Percentiles rank a stretch among this genome's conserved stretches.
phyloP scores from a whole-genome alignment of 176 grass and related monocot genomes.

The Rhynchospora tenuis region DNA sequence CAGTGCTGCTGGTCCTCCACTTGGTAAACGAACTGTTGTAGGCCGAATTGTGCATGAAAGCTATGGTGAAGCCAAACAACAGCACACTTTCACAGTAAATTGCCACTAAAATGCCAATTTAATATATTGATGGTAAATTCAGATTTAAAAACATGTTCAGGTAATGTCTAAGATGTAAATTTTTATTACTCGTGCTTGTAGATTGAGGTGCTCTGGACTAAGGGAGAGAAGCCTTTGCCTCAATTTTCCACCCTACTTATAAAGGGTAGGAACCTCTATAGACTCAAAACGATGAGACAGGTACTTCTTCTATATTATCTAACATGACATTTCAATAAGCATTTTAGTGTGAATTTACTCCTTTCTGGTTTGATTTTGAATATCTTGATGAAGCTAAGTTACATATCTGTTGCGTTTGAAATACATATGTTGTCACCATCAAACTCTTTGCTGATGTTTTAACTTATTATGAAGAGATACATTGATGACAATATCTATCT shows the following conservation, averaged over 20 bases:
- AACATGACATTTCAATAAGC: too few relatives aligned
- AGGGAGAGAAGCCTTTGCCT: slow-evolving; percentile 40
- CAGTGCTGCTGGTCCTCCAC: slow-evolving; percentile 21
- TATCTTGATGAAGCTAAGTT: not conserved
- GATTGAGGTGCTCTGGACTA: slow-evolving; percentile 66
- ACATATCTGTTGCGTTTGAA: not conserved
- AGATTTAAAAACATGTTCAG: not conserved
- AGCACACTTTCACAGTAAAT: slow-evolving; percentile 58
- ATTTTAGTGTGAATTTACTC: not conserved
- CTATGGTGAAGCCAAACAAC: slow-evolving; percentile 48
- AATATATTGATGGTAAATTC: not conserved
- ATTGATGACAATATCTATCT: too few relatives aligned
- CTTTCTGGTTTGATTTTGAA: not conserved
- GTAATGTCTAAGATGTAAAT: not conserved
- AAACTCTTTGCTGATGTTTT: slow-evolving; percentile 1
- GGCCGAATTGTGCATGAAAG: slow-evolving; percentile 53
- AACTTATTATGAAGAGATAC: not conserved
- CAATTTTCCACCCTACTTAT: slow-evolving; percentile 42
- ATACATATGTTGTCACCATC: not conserved
- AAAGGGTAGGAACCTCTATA: slow-evolving; percentile 59
- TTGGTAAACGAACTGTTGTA: slow-evolving; percentile 38
- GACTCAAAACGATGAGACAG: slow-evolving; percentile 46
- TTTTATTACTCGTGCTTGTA: slow-evolving; percentile 2
- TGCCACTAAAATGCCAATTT: not conserved
- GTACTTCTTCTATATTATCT: slow-evolving; percentile 8